Conservation (phyloP, 352 stramenopile genomes). For the Pythium folliculosum region DNA sequence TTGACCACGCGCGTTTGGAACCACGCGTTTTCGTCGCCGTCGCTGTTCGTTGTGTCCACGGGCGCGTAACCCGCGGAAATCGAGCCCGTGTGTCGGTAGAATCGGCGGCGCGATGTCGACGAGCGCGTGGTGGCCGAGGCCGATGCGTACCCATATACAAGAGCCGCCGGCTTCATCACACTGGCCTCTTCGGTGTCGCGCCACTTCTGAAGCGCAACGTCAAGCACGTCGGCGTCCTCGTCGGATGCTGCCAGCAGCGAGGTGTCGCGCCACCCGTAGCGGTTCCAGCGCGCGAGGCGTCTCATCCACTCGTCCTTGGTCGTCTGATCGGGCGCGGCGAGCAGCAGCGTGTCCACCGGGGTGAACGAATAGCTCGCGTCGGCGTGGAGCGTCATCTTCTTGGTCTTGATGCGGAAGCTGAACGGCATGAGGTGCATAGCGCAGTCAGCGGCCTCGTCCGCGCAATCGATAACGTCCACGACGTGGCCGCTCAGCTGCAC, state of each 20-base stretch:
- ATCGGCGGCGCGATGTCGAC: slow-evolving; percentile 39
- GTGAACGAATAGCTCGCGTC: slow-evolving; percentile 31
- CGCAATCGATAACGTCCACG: slow-evolving; percentile 57
- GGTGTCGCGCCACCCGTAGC: slow-evolving; percentile 68
- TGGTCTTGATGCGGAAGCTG: slow-evolving; percentile 72
- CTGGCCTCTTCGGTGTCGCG: slow-evolving; percentile 30
- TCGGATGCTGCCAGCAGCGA: slow-evolving; percentile 41
- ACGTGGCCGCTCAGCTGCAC: slow-evolving; percentile 63
- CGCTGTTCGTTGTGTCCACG: neutral
- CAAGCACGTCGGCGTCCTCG: slow-evolving; percentile 42
- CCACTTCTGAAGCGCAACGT: slow-evolving; percentile 37
- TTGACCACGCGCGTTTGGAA: slow-evolving; percentile 27
- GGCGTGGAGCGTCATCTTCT: slow-evolving; percentile 38
- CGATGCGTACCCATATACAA: slow-evolving; percentile 17
- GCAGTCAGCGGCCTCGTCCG: slow-evolving; percentile 39
- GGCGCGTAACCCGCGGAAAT: neutral
- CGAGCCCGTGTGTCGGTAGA: slow-evolving; percentile 46
- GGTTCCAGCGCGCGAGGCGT: slow-evolving; percentile 64
- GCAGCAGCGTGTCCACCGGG: slow-evolving; percentile 51
- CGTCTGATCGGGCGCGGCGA: slow-evolving; percentile 46
- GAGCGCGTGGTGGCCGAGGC: slow-evolving; percentile 27
- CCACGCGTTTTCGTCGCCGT: slow-evolving; percentile 20
- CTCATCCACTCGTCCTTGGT: slow-evolving; percentile 67
- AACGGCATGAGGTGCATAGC: slow-evolving; percentile 35
- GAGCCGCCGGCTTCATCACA: slow-evolving; percentile 23